phyloP scores from a whole-genome alignment of 352 stramenopile species.

The Phytophthora citricola region DNA sequence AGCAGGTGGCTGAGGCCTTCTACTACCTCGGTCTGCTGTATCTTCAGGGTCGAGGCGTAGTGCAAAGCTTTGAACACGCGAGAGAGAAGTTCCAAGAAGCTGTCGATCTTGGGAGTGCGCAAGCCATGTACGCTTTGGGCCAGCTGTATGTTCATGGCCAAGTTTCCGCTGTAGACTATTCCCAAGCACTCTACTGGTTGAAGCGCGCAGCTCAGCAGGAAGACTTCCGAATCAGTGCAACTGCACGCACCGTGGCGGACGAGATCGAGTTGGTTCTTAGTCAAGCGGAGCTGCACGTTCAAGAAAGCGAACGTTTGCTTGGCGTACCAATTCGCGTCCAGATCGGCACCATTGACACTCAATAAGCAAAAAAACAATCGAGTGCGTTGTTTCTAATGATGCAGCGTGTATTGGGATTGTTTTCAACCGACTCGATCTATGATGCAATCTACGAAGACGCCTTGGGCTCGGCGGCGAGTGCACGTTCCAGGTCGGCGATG shows the following conservation, averaged over 20 bases:
- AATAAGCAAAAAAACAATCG: neutral
- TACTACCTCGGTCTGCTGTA: slow-evolving; percentile 69
- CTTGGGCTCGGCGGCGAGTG: slow-evolving; percentile 62
- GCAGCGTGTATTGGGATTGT: slow-evolving; percentile 6
- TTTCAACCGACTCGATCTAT: slow-evolving; percentile 14
- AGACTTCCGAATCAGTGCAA: slow-evolving; percentile 41
- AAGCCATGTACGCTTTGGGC: slow-evolving; percentile 61
- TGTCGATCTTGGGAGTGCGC: slow-evolving; percentile 41
- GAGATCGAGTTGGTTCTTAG: slow-evolving; percentile 54
- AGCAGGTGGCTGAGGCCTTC: slow-evolving; percentile 46
- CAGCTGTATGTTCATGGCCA: slow-evolving; percentile 55
- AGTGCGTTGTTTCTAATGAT: neutral
- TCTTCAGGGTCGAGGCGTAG: slow-evolving; percentile 49
- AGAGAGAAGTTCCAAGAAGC: slow-evolving; percentile 49
- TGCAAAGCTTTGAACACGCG: slow-evolving; percentile 42
- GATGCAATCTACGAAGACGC: slow-evolving; percentile 28
- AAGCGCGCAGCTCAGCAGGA: slow-evolving; percentile 36
- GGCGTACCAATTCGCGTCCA: slow-evolving; percentile 53
- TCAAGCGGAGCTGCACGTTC: slow-evolving; percentile 50
- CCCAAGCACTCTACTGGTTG: slow-evolving; percentile 56
- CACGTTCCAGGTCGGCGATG: slow-evolving; percentile 87
- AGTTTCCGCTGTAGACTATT: slow-evolving; percentile 49
- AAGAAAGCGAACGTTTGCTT: slow-evolving; percentile 47
- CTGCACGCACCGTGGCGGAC: slow-evolving; percentile 24
- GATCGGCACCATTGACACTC: slow-evolving; percentile 44